Evolutionary conservation across 2,329 filamentous ascomycete species (phyloP), one percentile per base, ranked within the genome.

Genomic region (Penicillium sp.): DNA sequence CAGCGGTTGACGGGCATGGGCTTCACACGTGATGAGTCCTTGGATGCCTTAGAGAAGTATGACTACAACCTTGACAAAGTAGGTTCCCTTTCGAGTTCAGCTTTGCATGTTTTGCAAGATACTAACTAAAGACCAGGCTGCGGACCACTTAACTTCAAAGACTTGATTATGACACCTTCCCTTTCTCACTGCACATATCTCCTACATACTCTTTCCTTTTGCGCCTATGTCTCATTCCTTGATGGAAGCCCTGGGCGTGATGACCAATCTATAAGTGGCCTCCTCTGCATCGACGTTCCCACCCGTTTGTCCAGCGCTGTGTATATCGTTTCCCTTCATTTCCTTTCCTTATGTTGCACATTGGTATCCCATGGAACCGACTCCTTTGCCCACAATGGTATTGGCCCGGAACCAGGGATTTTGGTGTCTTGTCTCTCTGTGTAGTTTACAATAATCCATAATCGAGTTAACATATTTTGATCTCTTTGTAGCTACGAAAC

Each of bases 61-160:
- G 89, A 97, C 72, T 96, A 97, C 71, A 93, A 96, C 68, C 78
- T 96, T 66, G 89, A 95, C 71, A 88, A 87, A 81, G 91, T 95
- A 72, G 73, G 82, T 75, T 45, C n/a, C 39, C 19, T 7, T 12
- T 17, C 22, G 17, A 26, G 8, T 13, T 41, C 17, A 17, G n/a
- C 6, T 22, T 21, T 39, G 21, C 22, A n/a, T 21, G n/a, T 7
- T 22, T 21, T 39, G 21, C 38, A 31, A 19, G 7, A 9, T 42
- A 43, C 47, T 57, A 34, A 56, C 41, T 48, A 4, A 10, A 37
- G 35, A 43, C 6, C 42, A 72, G 69, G 69, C 69, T 21, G 69
- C 63, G 21, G 69, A 72, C 49, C 64, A 67, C 53, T 55, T 72
- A 48, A 70, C 70, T 33, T 71, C 69, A n/a, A 71, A 69, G 55